Base-by-base conservation (phyloP, 441 rosid species). In the Kokia cookei region DNA sequence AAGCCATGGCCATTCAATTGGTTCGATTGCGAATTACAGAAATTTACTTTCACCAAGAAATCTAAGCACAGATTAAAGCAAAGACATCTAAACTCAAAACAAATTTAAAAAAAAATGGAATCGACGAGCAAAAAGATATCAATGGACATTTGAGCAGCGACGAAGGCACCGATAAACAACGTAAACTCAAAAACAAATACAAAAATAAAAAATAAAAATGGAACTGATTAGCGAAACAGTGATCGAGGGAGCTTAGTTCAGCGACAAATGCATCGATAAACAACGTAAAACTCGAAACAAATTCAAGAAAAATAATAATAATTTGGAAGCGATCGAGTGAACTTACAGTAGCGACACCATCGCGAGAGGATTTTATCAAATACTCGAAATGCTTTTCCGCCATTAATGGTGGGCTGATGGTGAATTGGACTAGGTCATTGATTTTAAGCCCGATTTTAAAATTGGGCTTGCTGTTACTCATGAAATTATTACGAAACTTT, bases 321-420 rank as follows among this genome's bases (percentile, higher is more conserved):
- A 12, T 35, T 15, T 17, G 14, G 22, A 32, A 11, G 26, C 17
- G 57, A 77, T 57, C 3, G 63, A 75, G 14, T 42, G 74, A 40
- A 87, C 96, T 87, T 74, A 95, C 96, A 32, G 94, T 97, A 0
- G 98, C 78, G 57, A 93, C 96, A 14, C 98, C 98, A 35, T 97
- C 99, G 65, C 98, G 98, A 53, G 2, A 14, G 17, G 15, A 14
- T 3, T 77, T n/a, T 80, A 91, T 90, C 81, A 88, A 89, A 84
- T 93, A 93, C 78, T 94, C 88, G 76, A 93, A 93, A 79, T 85
- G 78, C 83, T 85, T 93, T 80, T 81, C 92, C 55, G 91, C 93
- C 98, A 94, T 94, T 70, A 84, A 72, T 71, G 69, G 7, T 1
- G 19, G 55, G 14, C 55, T 50, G 7, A n/a, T 15, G 3, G 19